Conservation (phyloP, 2,329 filamentous ascomycete species). For the Ascochyta rabiei region DNA sequence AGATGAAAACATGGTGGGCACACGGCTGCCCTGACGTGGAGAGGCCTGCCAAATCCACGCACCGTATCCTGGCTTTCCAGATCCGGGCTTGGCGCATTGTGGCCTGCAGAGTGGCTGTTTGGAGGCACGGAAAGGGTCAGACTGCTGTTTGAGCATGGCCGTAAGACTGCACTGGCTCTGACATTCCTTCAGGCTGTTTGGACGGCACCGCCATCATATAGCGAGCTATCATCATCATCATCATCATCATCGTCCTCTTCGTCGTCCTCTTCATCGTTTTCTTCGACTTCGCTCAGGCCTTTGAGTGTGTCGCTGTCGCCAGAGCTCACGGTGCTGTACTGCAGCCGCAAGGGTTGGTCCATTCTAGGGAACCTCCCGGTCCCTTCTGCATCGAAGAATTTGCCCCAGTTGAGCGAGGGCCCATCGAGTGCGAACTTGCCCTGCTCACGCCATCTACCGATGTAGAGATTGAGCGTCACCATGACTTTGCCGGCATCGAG, state of each 20-base stretch:
- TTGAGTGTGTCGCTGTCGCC: neutral
- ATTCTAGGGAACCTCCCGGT: slow-evolving; percentile 10
- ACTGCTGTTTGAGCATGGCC: neutral
- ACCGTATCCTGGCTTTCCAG: neutral
- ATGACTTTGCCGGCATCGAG: slow-evolving; percentile 31
- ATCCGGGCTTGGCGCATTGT: slow-evolving; percentile 18
- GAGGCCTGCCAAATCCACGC: neutral
- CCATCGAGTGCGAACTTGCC: slow-evolving; percentile 31
- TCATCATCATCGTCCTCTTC: slow-evolving; percentile 1
- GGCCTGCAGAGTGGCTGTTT: slow-evolving; percentile 21
- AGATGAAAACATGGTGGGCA: slow-evolving; percentile 4
- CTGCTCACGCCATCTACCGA: slow-evolving; percentile 38
- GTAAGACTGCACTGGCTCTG: neutral
- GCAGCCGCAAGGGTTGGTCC: slow-evolving; percentile 10
- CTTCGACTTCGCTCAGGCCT: slow-evolving; percentile 5
- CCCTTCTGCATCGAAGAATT: slow-evolving; percentile 19
- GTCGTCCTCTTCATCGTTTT: neutral
- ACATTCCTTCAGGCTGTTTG: slow-evolving; percentile 5
- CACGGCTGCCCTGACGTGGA: neutral
- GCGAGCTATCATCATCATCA: neutral
- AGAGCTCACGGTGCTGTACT: slow-evolving; percentile 6
- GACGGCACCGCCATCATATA: slow-evolving; percentile 10
- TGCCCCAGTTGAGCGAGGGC: slow-evolving; percentile 31
- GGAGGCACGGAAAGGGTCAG: slow-evolving; percentile 10
- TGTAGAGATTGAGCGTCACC: slow-evolving; percentile 37